Percentiles rank a stretch among this genome's conserved stretches.
Conservation (phyloP, 345 rosid species). For the Euphorbia lathyris region DNA sequence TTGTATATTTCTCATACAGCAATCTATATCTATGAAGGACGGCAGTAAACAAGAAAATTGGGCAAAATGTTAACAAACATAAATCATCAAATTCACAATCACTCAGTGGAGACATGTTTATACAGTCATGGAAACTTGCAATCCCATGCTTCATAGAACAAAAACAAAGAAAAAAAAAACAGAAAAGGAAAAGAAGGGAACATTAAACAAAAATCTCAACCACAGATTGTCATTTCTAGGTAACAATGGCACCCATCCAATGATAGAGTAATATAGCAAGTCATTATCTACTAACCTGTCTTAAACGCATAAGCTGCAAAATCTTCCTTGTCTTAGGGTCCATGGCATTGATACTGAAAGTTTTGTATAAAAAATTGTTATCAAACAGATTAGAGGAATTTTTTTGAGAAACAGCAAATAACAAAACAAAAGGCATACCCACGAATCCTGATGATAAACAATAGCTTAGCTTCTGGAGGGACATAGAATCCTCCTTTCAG, state of each 20-base stretch:
- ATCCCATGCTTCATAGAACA: not conserved
- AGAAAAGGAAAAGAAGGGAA: not conserved
- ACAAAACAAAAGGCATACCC: constrained; percentile 10
- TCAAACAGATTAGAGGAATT: not conserved
- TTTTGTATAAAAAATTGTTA: not conserved
- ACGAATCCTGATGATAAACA: constrained; percentile 24
- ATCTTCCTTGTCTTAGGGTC: constrained; percentile 83
- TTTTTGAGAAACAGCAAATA: not conserved
- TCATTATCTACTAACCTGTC: constrained; percentile 53
- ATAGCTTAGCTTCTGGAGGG: constrained; percentile 26
- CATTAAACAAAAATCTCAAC: not conserved
- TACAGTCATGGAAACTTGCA: not conserved
- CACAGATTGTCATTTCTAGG: not conserved
- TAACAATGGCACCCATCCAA: not conserved
- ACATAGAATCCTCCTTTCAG: constrained; percentile 30
- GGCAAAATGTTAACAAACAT: not conserved
- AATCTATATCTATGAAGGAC: not conserved
- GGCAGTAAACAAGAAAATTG: not conserved
- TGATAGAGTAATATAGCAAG: not conserved
- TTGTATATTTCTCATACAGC: not conserved
- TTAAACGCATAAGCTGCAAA: constrained; percentile 85
- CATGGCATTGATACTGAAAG: constrained; percentile 77
- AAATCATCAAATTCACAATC: not conserved
- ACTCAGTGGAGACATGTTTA: too few species aligned
- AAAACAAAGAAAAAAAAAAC: too few species aligned